Evolutionary conservation across 116 monocot genomes (phyloP).

Genomic region (Papilionanthe hybrid): DNA sequence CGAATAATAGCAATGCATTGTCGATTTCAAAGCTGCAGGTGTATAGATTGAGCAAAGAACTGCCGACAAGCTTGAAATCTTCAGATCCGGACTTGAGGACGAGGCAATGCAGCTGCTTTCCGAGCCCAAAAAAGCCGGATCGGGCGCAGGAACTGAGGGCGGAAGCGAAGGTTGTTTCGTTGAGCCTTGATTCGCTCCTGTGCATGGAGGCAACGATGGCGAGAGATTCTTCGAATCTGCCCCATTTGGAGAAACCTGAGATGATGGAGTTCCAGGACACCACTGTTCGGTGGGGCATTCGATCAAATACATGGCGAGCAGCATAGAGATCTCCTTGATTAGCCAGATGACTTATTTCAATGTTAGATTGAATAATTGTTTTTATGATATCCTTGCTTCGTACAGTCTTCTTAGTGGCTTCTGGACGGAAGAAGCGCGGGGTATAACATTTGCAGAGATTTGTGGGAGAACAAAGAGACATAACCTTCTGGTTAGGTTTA

Average conservation of each 20-base stretch:
- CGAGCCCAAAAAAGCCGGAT: neutral
- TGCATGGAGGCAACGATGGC: constrained; percentile 13
- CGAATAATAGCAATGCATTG: constrained; percentile 8
- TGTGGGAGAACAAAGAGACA: too few species aligned
- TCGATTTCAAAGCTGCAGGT: constrained; percentile 18
- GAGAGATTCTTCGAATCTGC: constrained; percentile 15
- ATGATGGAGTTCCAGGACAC: constrained; percentile 31
- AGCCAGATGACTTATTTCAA: neutral
- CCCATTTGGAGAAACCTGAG: constrained; percentile 16
- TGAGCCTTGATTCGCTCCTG: constrained; percentile 3
- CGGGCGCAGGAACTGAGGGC: constrained; percentile 18
- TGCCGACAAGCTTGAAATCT: constrained; percentile 21
- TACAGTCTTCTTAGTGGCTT: neutral
- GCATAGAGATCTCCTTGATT: neutral
- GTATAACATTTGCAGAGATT: neutral
- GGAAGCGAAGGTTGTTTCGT: constrained; percentile 25
- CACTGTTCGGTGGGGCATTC: constrained; percentile 21
- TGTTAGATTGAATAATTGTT: neutral
- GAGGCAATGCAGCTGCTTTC: constrained; percentile 27
- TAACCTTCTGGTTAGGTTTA: neutral
- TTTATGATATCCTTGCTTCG: neutral
- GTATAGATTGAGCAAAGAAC: constrained; percentile 31
- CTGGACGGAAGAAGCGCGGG: neutral
- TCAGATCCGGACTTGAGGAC: constrained; percentile 26
- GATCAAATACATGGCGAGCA: constrained; percentile 21